These are phyloP conservation scores for Tetracladium maxilliforme DNA, from an alignment of 2,329 filamentous ascomycete genomes.

Conservation along the genomic window DNA sequence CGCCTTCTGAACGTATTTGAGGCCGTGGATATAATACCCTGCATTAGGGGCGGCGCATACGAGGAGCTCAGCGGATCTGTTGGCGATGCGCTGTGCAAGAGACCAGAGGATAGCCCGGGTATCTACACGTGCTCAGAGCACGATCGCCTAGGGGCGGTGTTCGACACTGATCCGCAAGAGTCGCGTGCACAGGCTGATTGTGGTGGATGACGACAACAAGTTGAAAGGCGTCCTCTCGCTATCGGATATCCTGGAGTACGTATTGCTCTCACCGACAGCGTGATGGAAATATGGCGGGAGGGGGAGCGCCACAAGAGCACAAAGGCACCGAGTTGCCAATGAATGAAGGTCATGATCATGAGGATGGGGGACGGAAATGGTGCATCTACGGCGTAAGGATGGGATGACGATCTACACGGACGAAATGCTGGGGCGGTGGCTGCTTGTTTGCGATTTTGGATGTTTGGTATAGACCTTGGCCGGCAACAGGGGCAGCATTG, in stretches of 20 bases:
- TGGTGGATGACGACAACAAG: constrained; percentile 79
- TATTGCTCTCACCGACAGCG: too few relatives aligned
- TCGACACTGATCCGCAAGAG: constrained; percentile 94
- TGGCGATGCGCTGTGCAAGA: constrained; percentile 76
- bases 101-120: constrained; percentile 81
- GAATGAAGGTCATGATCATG: too few relatives aligned
- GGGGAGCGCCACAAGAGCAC: too few relatives aligned
- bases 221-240: constrained; percentile 83
- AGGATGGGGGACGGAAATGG: too few relatives aligned
- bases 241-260: constrained; percentile 93
- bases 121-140: constrained; percentile 93
- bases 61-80: constrained; percentile 79
- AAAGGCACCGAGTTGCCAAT: constrained; percentile 6
- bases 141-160: constrained; percentile 87
- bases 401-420: too few relatives aligned
- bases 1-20: constrained; percentile 92
- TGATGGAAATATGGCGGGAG: too few relatives aligned
- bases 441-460: too few relatives aligned
- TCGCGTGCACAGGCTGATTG: constrained; percentile 80
- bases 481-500: too few relatives aligned
- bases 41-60: constrained; percentile 87
- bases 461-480: too few relatives aligned
- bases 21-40: constrained; percentile 88
- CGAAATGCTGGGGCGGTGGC: too few relatives aligned
- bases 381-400: too few relatives aligned